Conservation (phyloP, 306 rosid species). For the Trifolium pratense region DNA sequence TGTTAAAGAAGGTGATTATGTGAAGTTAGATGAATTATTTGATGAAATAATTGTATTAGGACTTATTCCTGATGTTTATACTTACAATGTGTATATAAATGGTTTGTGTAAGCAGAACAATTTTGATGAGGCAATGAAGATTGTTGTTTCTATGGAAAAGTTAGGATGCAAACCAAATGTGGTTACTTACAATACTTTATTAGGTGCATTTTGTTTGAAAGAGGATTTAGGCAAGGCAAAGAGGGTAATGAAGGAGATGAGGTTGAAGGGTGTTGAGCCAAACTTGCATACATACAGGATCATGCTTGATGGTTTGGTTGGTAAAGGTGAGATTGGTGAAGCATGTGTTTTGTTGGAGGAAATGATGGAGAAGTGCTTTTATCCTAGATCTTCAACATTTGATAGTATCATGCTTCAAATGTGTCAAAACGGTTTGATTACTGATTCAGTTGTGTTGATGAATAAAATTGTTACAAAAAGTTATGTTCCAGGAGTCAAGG, state of each 20-base stretch:
- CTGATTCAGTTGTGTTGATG: conserved; percentile 59
- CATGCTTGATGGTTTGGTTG: conserved; percentile 63
- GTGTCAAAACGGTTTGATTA: conserved; percentile 59
- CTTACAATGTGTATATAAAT: conserved; percentile 69
- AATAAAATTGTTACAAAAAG: conserved; percentile 49
- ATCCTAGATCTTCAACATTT: conserved; percentile 56
- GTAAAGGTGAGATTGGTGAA: conserved; percentile 58
- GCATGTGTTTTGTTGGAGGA: conserved; percentile 65
- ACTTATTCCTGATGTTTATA: conserved; percentile 68
- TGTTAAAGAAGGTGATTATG: conserved; percentile 52
- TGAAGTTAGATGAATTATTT: conserved; percentile 61
- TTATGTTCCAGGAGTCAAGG: conserved; percentile 54
- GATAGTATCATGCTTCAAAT: conserved; percentile 59
- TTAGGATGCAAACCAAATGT: conserved; percentile 73
- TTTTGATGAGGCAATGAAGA: conserved; percentile 52
- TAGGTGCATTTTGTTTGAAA: conserved; percentile 54
- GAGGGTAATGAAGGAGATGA: conserved; percentile 62
- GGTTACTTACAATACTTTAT: conserved; percentile 68
- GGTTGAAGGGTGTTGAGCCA: conserved; percentile 55
- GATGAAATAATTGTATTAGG: conserved; percentile 83
- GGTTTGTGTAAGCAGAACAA: conserved; percentile 75
- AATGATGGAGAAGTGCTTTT: conserved; percentile 59
- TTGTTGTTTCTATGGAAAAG: conserved; percentile 63
- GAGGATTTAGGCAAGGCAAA: conserved; percentile 52
- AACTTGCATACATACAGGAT: conserved; percentile 64